phyloP scores from a whole-genome alignment of 208 protist genomes.

The Crithidia acanthocephali region DNA sequence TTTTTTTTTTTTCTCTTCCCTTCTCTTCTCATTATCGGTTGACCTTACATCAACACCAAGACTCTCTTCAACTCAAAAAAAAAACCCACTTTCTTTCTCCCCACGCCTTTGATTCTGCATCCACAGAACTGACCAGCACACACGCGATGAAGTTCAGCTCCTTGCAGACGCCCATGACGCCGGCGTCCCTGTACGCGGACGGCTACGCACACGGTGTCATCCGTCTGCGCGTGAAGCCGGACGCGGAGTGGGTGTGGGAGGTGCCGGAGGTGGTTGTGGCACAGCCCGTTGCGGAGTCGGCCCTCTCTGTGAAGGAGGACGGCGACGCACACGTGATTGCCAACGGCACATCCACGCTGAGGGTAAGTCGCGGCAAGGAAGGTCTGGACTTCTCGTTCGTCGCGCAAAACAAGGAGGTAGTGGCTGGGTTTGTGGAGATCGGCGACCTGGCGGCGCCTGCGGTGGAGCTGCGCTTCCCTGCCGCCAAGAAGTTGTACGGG shows the following conservation, averaged over 20 bases:
- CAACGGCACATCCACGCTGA: slow-evolving; percentile 11
- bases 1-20: too few species aligned
- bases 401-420: neutral
- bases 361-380: slow-evolving; percentile 1
- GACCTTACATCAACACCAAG: too few species aligned
- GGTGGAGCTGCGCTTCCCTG: slow-evolving; percentile 42
- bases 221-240: slow-evolving; percentile 19
- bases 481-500: slow-evolving; percentile 88
- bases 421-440: slow-evolving; percentile 10
- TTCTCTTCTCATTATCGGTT: too few species aligned
- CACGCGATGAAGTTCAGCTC: slow-evolving; percentile 16
- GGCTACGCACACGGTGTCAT: slow-evolving; percentile 14
- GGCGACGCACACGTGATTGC: slow-evolving; percentile 5
- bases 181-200: slow-evolving; percentile 11
- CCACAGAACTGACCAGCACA: too few species aligned
- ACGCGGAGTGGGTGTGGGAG: slow-evolving; percentile 21
- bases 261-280: slow-evolving; percentile 15
- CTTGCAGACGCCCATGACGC: slow-evolving; percentile 9
- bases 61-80: too few species aligned
- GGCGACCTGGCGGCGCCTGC: slow-evolving; percentile 12
- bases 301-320: slow-evolving; percentile 1
- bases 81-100: too few species aligned
- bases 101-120: too few species aligned
- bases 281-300: slow-evolving; percentile 9
- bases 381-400: slow-evolving; percentile 7